Evolutionary conservation across 768 basidiomycete species (phyloP).

Genomic region (Daedaleopsis nitida): DNA sequence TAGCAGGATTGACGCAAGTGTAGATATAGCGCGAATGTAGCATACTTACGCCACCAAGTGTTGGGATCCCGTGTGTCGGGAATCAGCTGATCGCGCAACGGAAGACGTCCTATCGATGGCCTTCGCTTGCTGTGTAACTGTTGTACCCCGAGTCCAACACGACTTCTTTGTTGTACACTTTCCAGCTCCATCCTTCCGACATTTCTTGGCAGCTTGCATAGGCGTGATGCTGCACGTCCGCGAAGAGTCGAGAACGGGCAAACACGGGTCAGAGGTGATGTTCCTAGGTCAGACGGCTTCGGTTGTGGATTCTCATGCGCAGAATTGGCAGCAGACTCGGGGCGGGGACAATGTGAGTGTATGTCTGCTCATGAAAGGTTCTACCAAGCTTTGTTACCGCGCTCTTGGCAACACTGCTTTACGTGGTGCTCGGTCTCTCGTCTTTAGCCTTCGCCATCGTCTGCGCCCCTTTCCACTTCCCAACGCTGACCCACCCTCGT

Average conservation of each 20-base stretch:
- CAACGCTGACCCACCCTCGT: conserved; percentile 6
- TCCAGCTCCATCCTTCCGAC: no score
- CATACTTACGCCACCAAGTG: neutral
- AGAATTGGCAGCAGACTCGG: conserved; percentile 4
- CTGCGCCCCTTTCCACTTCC: neutral
- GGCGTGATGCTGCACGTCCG: no score
- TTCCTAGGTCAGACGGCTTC: neutral
- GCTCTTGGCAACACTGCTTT: conserved; percentile 22
- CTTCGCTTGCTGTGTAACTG: neutral
- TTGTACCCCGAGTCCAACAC: no score
- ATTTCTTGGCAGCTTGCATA: no score
- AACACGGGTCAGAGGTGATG: conserved; percentile 21
- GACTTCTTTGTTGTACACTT: no score
- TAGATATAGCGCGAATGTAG: neutral
- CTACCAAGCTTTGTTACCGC: neutral
- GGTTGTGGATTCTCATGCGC: neutral
- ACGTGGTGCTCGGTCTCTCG: conserved; percentile 1
- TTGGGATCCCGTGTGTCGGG: neutral
- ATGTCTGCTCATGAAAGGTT: neutral
- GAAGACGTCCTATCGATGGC: neutral
- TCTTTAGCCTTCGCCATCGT: neutral
- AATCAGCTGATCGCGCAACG: no score
- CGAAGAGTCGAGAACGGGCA: conserved; percentile 3
- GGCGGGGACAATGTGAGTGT: conserved; percentile 5
- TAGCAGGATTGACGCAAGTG: neutral